These are phyloP conservation scores for Thielaviopsis ethacetica DNA, from an alignment of 2,329 filamentous ascomycete species.

Conservation along the genomic window DNA sequence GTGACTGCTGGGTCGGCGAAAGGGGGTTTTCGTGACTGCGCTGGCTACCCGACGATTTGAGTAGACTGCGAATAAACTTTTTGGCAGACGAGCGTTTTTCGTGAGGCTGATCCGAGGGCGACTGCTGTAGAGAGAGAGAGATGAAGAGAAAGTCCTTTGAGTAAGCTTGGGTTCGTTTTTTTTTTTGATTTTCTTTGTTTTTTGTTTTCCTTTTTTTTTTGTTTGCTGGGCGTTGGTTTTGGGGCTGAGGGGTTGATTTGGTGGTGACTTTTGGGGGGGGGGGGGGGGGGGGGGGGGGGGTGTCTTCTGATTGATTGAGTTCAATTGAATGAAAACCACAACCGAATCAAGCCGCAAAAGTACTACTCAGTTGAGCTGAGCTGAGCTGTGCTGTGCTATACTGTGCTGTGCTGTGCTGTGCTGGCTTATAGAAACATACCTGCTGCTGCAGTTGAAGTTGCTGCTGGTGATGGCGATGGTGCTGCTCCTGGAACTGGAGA, in stretches of 20 bases:
- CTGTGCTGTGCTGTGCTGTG: too few species aligned
- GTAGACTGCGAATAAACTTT: conserved; percentile 6
- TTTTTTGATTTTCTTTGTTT: not conserved
- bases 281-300: too few species aligned
- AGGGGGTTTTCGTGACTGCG: conserved; percentile 7
- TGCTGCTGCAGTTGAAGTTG: conserved; percentile 13
- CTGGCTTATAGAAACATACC: not conserved
- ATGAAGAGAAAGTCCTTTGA: not conserved
- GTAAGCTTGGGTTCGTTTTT: not conserved
- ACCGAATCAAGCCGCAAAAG: not conserved
- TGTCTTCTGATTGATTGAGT: not conserved
- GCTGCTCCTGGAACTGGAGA: not conserved
- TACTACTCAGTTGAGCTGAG: not conserved
- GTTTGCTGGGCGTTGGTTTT: not conserved
- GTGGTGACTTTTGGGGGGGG: not conserved
- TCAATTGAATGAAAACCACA: not conserved
- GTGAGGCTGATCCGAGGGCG: not conserved
- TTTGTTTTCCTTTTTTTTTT: not conserved
- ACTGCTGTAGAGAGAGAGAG: not conserved
- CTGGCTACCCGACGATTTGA: conserved; percentile 6
- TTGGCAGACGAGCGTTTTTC: conserved; percentile 7
- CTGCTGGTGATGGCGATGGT: conserved; percentile 14
- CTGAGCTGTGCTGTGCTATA: too few species aligned
- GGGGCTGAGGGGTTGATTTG: not conserved
- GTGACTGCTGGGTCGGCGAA: not conserved